Percentiles rank a stretch among this genome's conserved stretches.
phyloP scores from a whole-genome alignment of 202 grass and related monocot genomes.

The Panicum virgatum region DNA sequence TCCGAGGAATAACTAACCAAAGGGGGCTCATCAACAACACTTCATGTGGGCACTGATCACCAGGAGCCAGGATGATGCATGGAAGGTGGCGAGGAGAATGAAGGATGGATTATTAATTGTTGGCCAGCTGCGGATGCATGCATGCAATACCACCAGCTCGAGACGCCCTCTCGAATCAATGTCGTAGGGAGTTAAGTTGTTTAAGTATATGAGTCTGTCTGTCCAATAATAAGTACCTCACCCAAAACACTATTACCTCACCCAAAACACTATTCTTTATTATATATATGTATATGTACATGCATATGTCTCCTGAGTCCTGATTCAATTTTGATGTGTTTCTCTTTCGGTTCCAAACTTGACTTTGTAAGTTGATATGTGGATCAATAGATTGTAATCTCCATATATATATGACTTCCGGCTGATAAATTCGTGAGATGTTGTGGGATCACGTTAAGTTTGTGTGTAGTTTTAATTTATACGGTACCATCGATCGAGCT shows the following conservation, averaged over 20 bases:
- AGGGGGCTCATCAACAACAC: slow-evolving; percentile 42
- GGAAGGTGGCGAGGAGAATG: slow-evolving; percentile 25
- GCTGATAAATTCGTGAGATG: too few relatives aligned
- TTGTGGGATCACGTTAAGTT: too few relatives aligned
- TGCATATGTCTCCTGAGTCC: slow-evolving; percentile 36
- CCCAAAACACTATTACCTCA: too few relatives aligned
- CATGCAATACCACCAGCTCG: slow-evolving; percentile 20
- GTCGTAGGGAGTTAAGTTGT: slow-evolving; percentile 48
- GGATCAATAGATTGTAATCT: slow-evolving; percentile 21
- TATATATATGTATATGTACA: slow-evolving; percentile 39
- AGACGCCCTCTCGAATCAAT: slow-evolving; percentile 44
- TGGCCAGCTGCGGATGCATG: slow-evolving; percentile 33
- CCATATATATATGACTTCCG: not conserved
- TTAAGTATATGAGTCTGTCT: slow-evolving; percentile 29
- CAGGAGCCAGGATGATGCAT: slow-evolving; percentile 23
- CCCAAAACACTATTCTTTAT: slow-evolving; percentile 29
- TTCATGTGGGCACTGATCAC: slow-evolving; percentile 1
- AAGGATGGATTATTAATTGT: not conserved
- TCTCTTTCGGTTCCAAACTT: slow-evolving; percentile 9
- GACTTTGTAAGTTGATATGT: slow-evolving; percentile 22
- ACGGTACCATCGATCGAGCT: too few relatives aligned
- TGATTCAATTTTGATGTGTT: slow-evolving; percentile 27
- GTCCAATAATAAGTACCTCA: slow-evolving; percentile 41
- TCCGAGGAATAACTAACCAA: slow-evolving; percentile 37
- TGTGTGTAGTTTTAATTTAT: too few relatives aligned